Base-by-base conservation (phyloP, 1,284 basidiomycete genomes). In the Trichosporon sp. region DNA sequence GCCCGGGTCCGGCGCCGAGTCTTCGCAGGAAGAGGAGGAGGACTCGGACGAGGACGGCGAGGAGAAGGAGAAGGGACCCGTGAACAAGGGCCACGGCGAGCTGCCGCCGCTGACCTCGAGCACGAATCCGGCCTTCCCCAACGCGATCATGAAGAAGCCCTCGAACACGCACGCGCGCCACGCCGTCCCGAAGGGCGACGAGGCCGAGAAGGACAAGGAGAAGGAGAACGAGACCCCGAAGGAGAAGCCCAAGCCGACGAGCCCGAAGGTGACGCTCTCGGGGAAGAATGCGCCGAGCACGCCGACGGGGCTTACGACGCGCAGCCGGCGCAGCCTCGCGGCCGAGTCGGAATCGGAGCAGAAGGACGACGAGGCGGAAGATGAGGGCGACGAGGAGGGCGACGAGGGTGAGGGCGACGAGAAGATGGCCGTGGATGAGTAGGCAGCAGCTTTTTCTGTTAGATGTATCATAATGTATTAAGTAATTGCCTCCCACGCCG, bases 101-200 rank as follows among this genome's bases (percentile, higher is more conserved):
- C 73, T 80, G 1, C 79, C 80, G 5, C 77, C 80, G 2, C 68
- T 82, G 6, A 73, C 70, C 60, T 70, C 69, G 3, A 79, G 77
- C 8, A 81, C 77, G 15, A 82, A 81, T 71, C 80, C 81, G 18
- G 69, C 76, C 35, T 81, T 78, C 64, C 80, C 80, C n/a, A 78
- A 77, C 65, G 79, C 79, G 1, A 75, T 80, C 12, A 75, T 81
- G 62, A 79, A 78, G 68, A 75, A 75, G 62, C 77, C 80, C 13
- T 68, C 79, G 8, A 78, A 78, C 65, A 76, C 79, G 9, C 79
- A 82, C 62, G 72, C 79, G 15, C 78, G 80, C 62, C 68, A 65
- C 1, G 65, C 73, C 6, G 60, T 62, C 8, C 25, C 64, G 21
- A 62, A 64, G 53, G 32, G 34, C 2, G 23, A 65, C 27, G 64